Percentiles rank a stretch among this genome's conserved stretches.
These are phyloP conservation scores for Citrus cavaleriei DNA, from an alignment of 345 rosid species.

Conservation along the genomic window DNA sequence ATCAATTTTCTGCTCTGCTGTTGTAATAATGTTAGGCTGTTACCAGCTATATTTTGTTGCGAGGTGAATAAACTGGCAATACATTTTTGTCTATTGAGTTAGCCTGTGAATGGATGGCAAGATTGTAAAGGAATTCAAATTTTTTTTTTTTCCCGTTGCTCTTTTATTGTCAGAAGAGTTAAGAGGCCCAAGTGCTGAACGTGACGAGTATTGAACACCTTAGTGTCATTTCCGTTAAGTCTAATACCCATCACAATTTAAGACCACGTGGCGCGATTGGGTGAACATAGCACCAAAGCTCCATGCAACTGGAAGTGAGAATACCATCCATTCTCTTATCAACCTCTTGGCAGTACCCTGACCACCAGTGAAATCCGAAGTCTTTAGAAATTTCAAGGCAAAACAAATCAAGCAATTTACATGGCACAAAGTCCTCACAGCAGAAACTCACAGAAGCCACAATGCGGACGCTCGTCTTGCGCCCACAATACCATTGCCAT, in stretches of 20 bases:
- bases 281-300: not conserved
- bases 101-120: not conserved
- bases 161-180: no score
- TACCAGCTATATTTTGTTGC: not conserved
- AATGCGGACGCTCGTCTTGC: slow-evolving; percentile 34
- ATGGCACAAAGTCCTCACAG: slow-evolving; percentile 17
- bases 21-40: slow-evolving; percentile 2
- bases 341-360: not conserved
- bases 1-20: not conserved
- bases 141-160: no score
- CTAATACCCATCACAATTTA: no score
- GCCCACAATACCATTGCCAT: slow-evolving; percentile 20
- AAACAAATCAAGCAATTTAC: not conserved
- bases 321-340: slow-evolving; percentile 4
- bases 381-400: not conserved
- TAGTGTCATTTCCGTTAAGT: rapidly evolving
- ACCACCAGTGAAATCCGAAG: slow-evolving; percentile 1
- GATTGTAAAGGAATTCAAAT: no score
- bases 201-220: no score
- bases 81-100: not conserved
- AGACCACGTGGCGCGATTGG: not conserved
- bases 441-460: not conserved
- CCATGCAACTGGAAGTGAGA: not conserved
- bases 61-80: not conserved
- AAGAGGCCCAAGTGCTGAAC: no score